Evolutionary conservation across 2,329 filamentous ascomycete genomes (phyloP).

Genomic region (Endoconidiophora polonica): DNA sequence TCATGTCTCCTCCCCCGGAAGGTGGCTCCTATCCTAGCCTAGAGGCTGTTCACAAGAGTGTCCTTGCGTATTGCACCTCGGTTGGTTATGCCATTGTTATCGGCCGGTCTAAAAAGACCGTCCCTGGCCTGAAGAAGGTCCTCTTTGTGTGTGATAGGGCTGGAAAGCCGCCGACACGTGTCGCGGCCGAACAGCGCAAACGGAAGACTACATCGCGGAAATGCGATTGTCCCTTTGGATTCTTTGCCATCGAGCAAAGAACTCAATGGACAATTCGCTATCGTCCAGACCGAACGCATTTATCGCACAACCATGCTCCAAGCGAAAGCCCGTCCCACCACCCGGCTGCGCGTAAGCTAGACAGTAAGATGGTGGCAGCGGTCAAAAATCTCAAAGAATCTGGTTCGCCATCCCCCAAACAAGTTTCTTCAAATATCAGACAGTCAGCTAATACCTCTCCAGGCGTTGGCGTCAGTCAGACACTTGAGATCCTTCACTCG

Average conservation of each 20-base stretch:
- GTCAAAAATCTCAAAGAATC: slow-evolving; percentile 50
- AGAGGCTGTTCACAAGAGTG: slow-evolving; percentile 47
- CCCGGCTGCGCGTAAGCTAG: slow-evolving; percentile 46
- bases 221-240: slow-evolving; percentile 52
- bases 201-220: slow-evolving; percentile 52
- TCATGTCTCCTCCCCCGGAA: slow-evolving; percentile 47
- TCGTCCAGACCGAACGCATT: slow-evolving; percentile 39
- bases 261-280: slow-evolving; percentile 52
- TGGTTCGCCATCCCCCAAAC: slow-evolving; percentile 29
- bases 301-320: slow-evolving; percentile 47
- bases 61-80: slow-evolving; percentile 47
- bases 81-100: slow-evolving; percentile 54
- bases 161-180: slow-evolving; percentile 43
- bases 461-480: slow-evolving; percentile 49
- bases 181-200: slow-evolving; percentile 48
- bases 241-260: slow-evolving; percentile 51
- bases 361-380: slow-evolving; percentile 50
- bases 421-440: slow-evolving; percentile 14
- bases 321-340: slow-evolving; percentile 51
- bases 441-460: slow-evolving; percentile 13
- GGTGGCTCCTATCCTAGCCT: slow-evolving; percentile 47
- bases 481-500: slow-evolving; percentile 46
- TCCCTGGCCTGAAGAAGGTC: slow-evolving; percentile 50
- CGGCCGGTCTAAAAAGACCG: slow-evolving; percentile 50
- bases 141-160: slow-evolving; percentile 50